Evolutionary conservation across 768 basidiomycete species (phyloP).

Genomic region (Suillus weaverae): DNA sequence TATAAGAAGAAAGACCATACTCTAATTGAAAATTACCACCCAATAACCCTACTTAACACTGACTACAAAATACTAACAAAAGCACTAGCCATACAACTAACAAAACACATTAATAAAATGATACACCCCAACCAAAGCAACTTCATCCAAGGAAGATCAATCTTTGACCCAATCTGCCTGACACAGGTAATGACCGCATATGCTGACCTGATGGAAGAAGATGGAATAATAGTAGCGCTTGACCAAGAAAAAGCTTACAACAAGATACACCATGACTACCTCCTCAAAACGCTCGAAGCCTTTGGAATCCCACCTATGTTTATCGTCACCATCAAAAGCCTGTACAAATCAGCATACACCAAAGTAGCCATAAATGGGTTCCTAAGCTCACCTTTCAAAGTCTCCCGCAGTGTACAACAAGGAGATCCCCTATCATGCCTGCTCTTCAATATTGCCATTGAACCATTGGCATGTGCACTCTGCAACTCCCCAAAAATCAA

Average conservation of each 20-base stretch:
- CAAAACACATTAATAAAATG: background rate
- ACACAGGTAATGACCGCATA: conserved; percentile 25
- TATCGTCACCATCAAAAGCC: conserved; percentile 16
- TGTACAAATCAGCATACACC: background rate
- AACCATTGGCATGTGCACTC: background rate
- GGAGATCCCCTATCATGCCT: background rate
- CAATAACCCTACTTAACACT: conserved; percentile 36
- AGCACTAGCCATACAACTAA: conserved; percentile 19
- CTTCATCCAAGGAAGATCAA: conserved; percentile 33
- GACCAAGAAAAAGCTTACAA: conserved; percentile 31
- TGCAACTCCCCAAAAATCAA: conserved; percentile 24
- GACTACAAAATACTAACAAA: conserved; percentile 36
- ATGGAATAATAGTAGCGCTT: conserved; percentile 30
- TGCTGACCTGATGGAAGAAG: conserved; percentile 20
- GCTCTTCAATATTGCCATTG: accelerated
- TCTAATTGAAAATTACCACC: conserved; percentile 37
- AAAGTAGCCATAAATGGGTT: accelerated
- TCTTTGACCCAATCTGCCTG: conserved; percentile 35
- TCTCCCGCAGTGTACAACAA: accelerated
- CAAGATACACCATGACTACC: conserved; percentile 28
- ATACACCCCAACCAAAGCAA: conserved; percentile 41
- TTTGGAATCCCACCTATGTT: conserved; percentile 28
- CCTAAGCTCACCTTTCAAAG: background rate
- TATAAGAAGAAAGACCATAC: conserved; percentile 41
- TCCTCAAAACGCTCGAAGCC: conserved; percentile 27